Evolutionary conservation across 768 basidiomycete species (phyloP).

Genomic region (Tylopilus sp.): DNA sequence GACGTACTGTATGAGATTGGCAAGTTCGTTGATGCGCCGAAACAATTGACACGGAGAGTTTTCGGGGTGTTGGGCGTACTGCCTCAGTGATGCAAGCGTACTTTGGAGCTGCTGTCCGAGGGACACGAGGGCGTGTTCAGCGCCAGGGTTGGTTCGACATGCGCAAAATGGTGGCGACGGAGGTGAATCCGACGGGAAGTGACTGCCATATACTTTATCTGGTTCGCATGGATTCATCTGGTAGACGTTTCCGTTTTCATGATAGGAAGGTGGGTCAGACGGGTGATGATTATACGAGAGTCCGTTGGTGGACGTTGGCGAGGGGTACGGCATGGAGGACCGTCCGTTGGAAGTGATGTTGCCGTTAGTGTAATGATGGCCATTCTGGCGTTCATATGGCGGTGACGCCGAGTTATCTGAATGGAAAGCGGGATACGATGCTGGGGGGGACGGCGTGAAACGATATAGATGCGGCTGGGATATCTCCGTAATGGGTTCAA

Average conservation of each 20-base stretch:
- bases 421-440: constrained; percentile 52
- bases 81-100: constrained; percentile 53
- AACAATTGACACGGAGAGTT: constrained; percentile 53
- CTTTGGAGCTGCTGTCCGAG: constrained; percentile 63
- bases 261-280: constrained; percentile 31
- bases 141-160: constrained; percentile 61
- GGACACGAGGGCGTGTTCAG: constrained; percentile 54
- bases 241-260: constrained; percentile 35
- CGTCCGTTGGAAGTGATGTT: constrained; percentile 28
- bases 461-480: constrained; percentile 57
- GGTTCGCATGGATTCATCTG: constrained; percentile 34
- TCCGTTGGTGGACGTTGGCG: constrained; percentile 33
- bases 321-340: constrained; percentile 32
- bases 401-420: constrained; percentile 39
- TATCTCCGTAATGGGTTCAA: constrained; percentile 53
- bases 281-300: constrained; percentile 33
- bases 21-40: constrained; percentile 58
- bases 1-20: constrained; percentile 64
- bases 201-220: constrained; percentile 33
- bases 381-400: constrained; percentile 33
- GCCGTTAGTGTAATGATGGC: constrained; percentile 32
- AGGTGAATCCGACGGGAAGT: constrained; percentile 30
- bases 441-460: constrained; percentile 61
- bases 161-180: constrained; percentile 46
- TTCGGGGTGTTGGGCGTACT: constrained; percentile 56